Evolutionary conservation across 768 basidiomycete genomes (phyloP).

Genomic region (Podaxis rugospora): DNA sequence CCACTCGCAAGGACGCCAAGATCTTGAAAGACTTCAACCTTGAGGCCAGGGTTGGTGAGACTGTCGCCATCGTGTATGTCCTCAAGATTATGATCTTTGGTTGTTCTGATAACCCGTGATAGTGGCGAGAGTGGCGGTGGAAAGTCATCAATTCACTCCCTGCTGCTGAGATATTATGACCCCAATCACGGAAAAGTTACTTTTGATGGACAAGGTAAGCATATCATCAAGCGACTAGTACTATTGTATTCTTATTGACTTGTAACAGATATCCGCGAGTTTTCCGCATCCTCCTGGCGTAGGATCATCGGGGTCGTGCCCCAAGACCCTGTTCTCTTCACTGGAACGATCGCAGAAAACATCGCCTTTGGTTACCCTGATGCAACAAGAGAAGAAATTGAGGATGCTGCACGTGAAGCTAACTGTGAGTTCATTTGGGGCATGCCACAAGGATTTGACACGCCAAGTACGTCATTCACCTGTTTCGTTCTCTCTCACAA

Average conservation of each 20-base stretch:
- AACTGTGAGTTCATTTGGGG: slow-evolving; percentile 97
- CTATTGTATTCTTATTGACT: neutral
- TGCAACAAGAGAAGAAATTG: slow-evolving; percentile 79
- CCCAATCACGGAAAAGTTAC: slow-evolving; percentile 79
- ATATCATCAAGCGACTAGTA: neutral
- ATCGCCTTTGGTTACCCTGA: slow-evolving; percentile 82
- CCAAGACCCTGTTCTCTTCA: slow-evolving; percentile 89
- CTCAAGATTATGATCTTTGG: neutral
- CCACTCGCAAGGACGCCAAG: slow-evolving; percentile 73
- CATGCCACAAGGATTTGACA: slow-evolving; percentile 92
- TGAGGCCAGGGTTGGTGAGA: slow-evolving; percentile 78
- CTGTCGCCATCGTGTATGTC: slow-evolving; percentile 87
- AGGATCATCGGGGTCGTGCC: slow-evolving; percentile 90
- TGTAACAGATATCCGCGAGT: slow-evolving; percentile 75
- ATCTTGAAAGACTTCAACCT: slow-evolving; percentile 83
- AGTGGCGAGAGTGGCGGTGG: slow-evolving; percentile 93
- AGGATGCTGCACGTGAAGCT: slow-evolving; percentile 82
- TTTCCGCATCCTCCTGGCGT: slow-evolving; percentile 84
- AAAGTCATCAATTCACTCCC: slow-evolving; percentile 87
- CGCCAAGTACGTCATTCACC: slow-evolving; percentile 59
- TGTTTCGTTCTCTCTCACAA: neutral
- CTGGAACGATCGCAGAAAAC: slow-evolving; percentile 91
- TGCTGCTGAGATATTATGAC: slow-evolving; percentile 87
- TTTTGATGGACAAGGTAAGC: slow-evolving; percentile 78
- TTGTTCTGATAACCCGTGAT: slow-evolving; percentile 6